Evolutionary conservation across 345 rosid species (phyloP), one percentile per base, ranked within the genome.

Genomic region (Gossypium anomalum): DNA sequence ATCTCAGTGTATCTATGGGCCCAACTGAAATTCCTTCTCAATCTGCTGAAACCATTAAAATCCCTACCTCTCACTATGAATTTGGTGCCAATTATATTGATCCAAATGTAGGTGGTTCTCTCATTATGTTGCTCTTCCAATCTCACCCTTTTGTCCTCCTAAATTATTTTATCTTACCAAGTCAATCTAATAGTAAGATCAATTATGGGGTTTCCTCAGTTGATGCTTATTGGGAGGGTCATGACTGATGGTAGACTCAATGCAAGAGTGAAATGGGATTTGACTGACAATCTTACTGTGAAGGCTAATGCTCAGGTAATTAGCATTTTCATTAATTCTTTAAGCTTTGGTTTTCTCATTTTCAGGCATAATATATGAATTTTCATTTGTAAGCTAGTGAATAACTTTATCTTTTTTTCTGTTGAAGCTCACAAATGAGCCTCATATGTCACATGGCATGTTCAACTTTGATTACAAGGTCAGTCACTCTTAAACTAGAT

Each of bases 401-500:
- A 57, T 72, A 70, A 75, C 66, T 60, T 53, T 48, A 51, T 19
- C 27, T 76, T 57, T 15, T 75, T 44, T 72, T 81, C 65, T 81
- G 70, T 82, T 41, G 58, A 92, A 95, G 98, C 89, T 95, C 47
- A 83, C 99, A 9, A 82, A 76, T 65, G 97, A 95, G 82, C 90
- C 85, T 56, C 98, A 95, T 79, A 74, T 87, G 90, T 95, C 99
- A 2, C 97, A 93, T 34, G 98, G 86, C 75, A 87, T 90, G 88
- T 72, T 86, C 84, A 90, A 89, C 84, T 93, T 95, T 74, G 98
- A 95, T 88, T 93, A 90, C 87, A 91, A 91, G 97, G 99, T 95
- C 41, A 75, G 67, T n/a, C 49, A 71, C 20, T 55, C 58, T 27
- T 44, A 59, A 19, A 58, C 38, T 9, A 75, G 9, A 29, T 25